Conservation (phyloP, 2,329 filamentous ascomycete species). For the Claviceps africana region DNA sequence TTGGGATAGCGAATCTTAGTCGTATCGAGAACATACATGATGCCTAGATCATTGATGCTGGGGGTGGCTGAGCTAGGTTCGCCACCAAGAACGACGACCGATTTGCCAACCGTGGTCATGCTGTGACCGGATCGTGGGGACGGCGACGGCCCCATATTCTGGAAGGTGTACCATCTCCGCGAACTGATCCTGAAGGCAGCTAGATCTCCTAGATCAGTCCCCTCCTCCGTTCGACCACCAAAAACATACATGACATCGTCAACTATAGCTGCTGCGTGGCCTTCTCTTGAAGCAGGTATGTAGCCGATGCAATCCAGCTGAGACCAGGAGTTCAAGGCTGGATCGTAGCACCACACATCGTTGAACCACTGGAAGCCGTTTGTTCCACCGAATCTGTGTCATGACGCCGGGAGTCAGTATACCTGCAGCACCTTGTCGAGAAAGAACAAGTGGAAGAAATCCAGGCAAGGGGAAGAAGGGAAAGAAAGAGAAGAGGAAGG, state of each 20-base stretch:
- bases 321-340: slow-evolving; percentile 66
- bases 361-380: slow-evolving; percentile 98
- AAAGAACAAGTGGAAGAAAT: neutral
- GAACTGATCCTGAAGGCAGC: slow-evolving; percentile 65
- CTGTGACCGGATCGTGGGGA: slow-evolving; percentile 90
- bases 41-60: slow-evolving; percentile 69
- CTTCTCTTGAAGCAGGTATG: slow-evolving; percentile 85
- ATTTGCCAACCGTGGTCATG: slow-evolving; percentile 91
- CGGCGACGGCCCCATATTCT: slow-evolving; percentile 96
- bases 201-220: slow-evolving; percentile 80
- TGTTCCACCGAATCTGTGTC: slow-evolving; percentile 76
- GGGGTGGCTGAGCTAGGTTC: slow-evolving; percentile 81
- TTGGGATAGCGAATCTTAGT: slow-evolving; percentile 93
- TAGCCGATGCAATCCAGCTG: slow-evolving; percentile 95
- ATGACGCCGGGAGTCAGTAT: slow-evolving; percentile 2
- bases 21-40: slow-evolving; percentile 87
- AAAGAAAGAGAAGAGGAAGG: too few species aligned
- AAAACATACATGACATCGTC: slow-evolving; percentile 99
- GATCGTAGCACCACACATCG: slow-evolving; percentile 95
- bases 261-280: slow-evolving; percentile 83
- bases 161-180: slow-evolving; percentile 95
- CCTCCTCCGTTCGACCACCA: slow-evolving; percentile 87
- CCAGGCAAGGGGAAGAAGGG: neutral
- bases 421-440: neutral
- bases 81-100: slow-evolving; percentile 81